phyloP scores from a whole-genome alignment of 1,139 yeast species.

The Magnusiomyces suaveolens region DNA sequence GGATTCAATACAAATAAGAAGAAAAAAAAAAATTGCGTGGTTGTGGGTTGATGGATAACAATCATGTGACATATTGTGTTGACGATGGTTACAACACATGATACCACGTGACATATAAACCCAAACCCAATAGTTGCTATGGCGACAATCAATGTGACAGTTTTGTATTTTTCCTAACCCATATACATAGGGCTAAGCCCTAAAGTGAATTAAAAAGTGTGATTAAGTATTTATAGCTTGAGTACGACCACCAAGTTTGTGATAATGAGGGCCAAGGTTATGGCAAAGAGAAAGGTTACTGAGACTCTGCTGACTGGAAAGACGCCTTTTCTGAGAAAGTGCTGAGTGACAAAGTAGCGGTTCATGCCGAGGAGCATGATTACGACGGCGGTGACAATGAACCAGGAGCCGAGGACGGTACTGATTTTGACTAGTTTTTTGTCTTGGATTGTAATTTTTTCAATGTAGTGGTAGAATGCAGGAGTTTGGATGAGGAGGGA shows the following conservation, averaged over 20 bases:
- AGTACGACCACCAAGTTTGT: constrained; percentile 11
- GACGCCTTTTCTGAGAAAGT: constrained; percentile 35
- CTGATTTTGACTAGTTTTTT: constrained; percentile 17
- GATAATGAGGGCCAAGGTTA: constrained; percentile 26
- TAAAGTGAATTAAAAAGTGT: neutral
- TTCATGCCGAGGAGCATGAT: constrained; percentile 36
- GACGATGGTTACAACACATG: no score
- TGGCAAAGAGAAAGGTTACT: constrained; percentile 30
- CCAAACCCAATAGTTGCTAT: neutral
- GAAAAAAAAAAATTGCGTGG: no score
- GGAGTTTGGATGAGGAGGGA: constrained; percentile 7
- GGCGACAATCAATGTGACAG: neutral
- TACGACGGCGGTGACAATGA: constrained; percentile 36
- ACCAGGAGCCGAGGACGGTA: constrained; percentile 30
- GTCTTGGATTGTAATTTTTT: constrained; percentile 6
- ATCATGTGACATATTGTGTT: no score
- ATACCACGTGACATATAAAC: neutral
- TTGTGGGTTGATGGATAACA: no score
- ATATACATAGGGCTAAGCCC: constrained; percentile 1
- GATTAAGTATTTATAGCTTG: neutral
- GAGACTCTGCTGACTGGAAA: constrained; percentile 44
- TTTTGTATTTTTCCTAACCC: no score
- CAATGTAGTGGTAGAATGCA: constrained; percentile 7
- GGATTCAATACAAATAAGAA: no score
- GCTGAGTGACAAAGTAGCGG: constrained; percentile 41